Conservation (phyloP, 78 protist genomes). For the Dictyostelium discoideum region dicty_2.7 NC_007091.3:2400501-2401000, state of each 20-base stretch:
- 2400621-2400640: neutral
- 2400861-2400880: neutral
- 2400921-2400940: neutral
- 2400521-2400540: neutral
- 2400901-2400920: neutral
- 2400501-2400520: neutral
- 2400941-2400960: no score
- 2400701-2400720: neutral
- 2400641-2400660: neutral
- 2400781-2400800: neutral
- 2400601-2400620: neutral
- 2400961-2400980: no score
- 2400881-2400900: neutral
- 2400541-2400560: neutral
- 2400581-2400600: conserved; percentile 23
- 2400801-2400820: neutral
- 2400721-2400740: neutral
- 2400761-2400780: neutral
- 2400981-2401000: no score
- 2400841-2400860: neutral
- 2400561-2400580: neutral
- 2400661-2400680: neutral
- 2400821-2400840: neutral
- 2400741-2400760: no score
- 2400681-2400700: neutral